Evolutionary conservation across 345 rosid genomes (phyloP).

Genomic region (Murraya koenigii): DNA sequence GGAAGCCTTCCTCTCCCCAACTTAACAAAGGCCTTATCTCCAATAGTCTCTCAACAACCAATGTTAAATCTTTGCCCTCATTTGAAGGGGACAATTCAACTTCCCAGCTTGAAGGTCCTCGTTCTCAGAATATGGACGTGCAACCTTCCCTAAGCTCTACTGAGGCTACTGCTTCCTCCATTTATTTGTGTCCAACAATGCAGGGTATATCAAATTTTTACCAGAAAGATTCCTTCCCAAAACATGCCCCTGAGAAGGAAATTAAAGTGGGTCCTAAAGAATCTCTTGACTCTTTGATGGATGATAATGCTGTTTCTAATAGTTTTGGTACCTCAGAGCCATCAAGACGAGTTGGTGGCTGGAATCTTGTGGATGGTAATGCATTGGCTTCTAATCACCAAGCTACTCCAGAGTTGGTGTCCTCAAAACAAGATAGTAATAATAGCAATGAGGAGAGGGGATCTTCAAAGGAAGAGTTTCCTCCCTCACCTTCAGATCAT

Average conservation of each 20-base stretch:
- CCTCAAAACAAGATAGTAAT: constrained; percentile 26
- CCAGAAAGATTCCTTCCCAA: constrained; percentile 12
- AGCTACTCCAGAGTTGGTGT: constrained; percentile 23
- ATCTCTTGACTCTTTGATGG: constrained; percentile 22
- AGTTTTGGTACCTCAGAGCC: constrained; percentile 19
- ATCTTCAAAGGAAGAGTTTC: constrained; percentile 75
- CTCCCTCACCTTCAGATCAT: constrained; percentile 88
- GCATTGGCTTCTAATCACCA: constrained; percentile 22
- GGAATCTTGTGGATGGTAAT: constrained; percentile 20
- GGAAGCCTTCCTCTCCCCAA: constrained; percentile 41
- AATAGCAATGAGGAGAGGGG: constrained; percentile 42
- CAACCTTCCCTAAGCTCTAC: constrained; percentile 16
- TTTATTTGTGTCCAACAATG: constrained; percentile 19
- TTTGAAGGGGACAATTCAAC: constrained; percentile 32
- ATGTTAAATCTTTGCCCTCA: constrained; percentile 27
- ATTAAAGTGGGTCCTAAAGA: constrained; percentile 33
- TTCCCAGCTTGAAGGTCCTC: constrained; percentile 24
- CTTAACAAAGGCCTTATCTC: constrained; percentile 18
- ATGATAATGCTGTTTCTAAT: constrained; percentile 18
- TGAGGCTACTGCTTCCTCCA: constrained; percentile 20
- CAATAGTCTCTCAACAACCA: constrained; percentile 24
- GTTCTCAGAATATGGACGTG: constrained; percentile 5
- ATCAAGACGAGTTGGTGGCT: constrained; percentile 22
- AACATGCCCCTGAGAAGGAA: constrained; percentile 27
- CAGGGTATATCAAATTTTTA: constrained; percentile 19